Percentiles rank a stretch among this genome's conserved stretches.
Conservation (phyloP, 2,329 filamentous ascomycete genomes). For the Amphichorda felina region DNA sequence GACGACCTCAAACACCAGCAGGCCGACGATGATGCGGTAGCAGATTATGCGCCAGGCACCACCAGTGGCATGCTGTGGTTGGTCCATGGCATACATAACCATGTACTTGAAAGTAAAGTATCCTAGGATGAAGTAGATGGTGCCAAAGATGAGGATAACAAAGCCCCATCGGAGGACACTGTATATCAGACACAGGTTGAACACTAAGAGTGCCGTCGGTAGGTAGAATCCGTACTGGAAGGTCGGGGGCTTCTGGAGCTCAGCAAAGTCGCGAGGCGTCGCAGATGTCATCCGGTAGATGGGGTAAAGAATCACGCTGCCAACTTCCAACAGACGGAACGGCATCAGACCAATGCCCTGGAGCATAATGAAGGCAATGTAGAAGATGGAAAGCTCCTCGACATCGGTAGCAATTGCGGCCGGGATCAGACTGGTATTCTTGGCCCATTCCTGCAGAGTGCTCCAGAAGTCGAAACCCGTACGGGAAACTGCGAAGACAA, state of each 20-base stretch:
- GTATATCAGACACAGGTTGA: constrained; percentile 94
- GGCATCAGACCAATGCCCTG: constrained; percentile 92
- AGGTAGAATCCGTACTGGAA: constrained; percentile 97
- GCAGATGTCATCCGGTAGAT: constrained; percentile 66
- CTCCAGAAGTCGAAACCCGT: constrained; percentile 67
- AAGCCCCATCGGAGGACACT: constrained; percentile 73
- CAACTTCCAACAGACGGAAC: constrained; percentile 82
- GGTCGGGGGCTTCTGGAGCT: constrained; percentile 67
- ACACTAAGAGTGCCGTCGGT: constrained; percentile 81
- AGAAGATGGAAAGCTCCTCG: constrained; percentile 67
- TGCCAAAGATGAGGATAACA: constrained; percentile 68
- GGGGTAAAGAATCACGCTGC: constrained; percentile 73
- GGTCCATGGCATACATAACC: constrained; percentile 95
- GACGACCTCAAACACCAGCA: constrained; percentile 81
- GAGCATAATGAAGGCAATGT: constrained; percentile 86
- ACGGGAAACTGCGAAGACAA: constrained; percentile 82
- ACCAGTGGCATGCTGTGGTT: constrained; percentile 87
- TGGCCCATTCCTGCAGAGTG: constrained; percentile 61
- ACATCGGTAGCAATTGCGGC: constrained; percentile 65
- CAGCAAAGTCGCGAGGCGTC: constrained; percentile 80
- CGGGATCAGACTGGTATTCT: constrained; percentile 70
- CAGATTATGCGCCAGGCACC: constrained; percentile 95
- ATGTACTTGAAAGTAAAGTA: constrained; percentile 96
- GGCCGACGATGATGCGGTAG: constrained; percentile 74
- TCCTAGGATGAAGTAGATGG: constrained; percentile 73